Evolutionary conservation across 306 rosid genomes (phyloP).

Genomic region (Coriaria nepalensis): DNA sequence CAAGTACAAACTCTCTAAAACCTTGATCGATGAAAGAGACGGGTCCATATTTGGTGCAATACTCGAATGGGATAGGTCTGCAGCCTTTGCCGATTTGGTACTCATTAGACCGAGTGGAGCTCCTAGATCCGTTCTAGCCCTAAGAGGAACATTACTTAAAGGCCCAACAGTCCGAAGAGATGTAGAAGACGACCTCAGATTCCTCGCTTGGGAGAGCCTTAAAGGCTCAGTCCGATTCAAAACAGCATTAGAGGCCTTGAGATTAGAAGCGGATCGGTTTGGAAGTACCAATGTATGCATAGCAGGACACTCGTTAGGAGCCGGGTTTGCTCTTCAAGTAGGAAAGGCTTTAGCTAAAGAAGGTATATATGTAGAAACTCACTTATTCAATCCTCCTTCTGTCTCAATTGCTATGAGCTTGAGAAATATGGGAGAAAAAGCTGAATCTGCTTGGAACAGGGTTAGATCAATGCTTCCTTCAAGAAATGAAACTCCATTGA

Average conservation of each 20-base stretch:
- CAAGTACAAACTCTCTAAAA: constrained; percentile 58
- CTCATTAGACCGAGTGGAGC: constrained; percentile 76
- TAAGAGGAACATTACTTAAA: constrained; percentile 84
- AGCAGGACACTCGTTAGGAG: constrained; percentile 92
- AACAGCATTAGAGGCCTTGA: constrained; percentile 44
- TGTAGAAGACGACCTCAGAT: constrained; percentile 86
- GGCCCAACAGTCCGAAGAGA: constrained; percentile 73
- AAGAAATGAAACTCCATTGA: constrained; percentile 24
- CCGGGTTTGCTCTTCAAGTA: constrained; percentile 87
- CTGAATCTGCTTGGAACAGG: constrained; percentile 64
- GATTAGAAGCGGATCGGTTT: constrained; percentile 37
- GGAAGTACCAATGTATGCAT: constrained; percentile 71
- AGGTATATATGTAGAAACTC: constrained; percentile 72
- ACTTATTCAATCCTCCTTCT: constrained; percentile 91
- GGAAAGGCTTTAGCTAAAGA: constrained; percentile 82
- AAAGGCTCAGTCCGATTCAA: constrained; percentile 81
- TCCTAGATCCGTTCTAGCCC: constrained; percentile 74
- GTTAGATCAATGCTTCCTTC: constrained; percentile 61
- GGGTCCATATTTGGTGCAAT: constrained; percentile 88
- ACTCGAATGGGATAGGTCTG: constrained; percentile 78
- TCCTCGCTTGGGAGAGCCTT: constrained; percentile 91
- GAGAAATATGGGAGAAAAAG: constrained; percentile 55
- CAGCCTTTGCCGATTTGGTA: constrained; percentile 52
- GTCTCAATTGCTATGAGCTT: constrained; percentile 69
- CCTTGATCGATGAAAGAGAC: constrained; percentile 70